These are phyloP conservation scores for Fusarium robinianum DNA, from an alignment of 2,329 filamentous ascomycete species.

Conservation along the genomic window DNA sequence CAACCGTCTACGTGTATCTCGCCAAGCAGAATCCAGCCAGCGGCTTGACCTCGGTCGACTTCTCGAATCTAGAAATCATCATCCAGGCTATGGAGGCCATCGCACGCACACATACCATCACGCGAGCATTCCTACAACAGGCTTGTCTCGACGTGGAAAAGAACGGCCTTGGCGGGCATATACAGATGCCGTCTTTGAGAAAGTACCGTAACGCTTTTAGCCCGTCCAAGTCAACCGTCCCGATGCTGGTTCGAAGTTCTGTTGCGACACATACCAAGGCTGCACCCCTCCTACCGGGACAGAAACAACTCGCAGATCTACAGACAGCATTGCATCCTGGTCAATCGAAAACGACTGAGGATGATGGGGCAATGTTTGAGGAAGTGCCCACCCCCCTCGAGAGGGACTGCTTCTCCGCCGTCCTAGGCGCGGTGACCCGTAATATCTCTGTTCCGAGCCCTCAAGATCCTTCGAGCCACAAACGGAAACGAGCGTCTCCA, in stretches of 20 bases:
- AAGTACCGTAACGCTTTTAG: conserved; percentile 40
- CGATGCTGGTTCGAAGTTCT: conserved; percentile 52
- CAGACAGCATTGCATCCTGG: conserved; percentile 13
- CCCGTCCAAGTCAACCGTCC: conserved; percentile 46
- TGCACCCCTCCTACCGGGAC: conserved; percentile 43
- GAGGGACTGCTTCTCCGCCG: conserved; percentile 38
- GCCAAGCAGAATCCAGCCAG: conserved; percentile 69
- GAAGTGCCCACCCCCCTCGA: conserved; percentile 20
- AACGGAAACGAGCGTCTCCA: conserved; percentile 41
- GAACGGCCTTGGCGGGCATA: conserved; percentile 46
- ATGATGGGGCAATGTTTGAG: background rate
- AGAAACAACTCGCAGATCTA: conserved; percentile 9
- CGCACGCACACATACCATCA: conserved; percentile 73
- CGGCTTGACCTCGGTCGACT: conserved; percentile 54
- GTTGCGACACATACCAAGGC: conserved; percentile 48
- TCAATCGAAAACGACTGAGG: background rate
- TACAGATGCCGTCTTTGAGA: conserved; percentile 44
- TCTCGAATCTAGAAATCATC: conserved; percentile 70
- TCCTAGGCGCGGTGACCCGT: conserved; percentile 42
- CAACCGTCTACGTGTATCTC: conserved; percentile 81
- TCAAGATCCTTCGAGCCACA: conserved; percentile 32
- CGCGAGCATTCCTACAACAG: conserved; percentile 83
- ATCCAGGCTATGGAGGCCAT: conserved; percentile 78
- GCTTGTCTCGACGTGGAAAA: conserved; percentile 77
- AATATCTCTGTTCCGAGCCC: conserved; percentile 33